Evolutionary conservation across 1,284 basidiomycete species (phyloP).

Genomic region (Tilletia indica): DNA sequence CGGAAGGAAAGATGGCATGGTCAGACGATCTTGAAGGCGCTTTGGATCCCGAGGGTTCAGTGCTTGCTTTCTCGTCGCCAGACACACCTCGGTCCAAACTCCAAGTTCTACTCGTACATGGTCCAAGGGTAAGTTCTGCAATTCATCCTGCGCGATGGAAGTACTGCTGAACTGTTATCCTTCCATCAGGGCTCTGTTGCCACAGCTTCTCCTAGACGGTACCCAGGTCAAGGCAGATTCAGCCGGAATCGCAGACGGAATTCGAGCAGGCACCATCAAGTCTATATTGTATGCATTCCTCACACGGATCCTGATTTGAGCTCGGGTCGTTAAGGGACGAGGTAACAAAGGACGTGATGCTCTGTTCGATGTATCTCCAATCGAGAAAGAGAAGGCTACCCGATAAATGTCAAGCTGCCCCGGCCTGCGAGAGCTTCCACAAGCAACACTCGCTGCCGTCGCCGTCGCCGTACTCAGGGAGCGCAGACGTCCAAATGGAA

Average conservation of each 20-base stretch:
- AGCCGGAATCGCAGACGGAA: constrained; percentile 33
- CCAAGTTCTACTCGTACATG: constrained; percentile 43
- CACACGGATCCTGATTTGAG: no score
- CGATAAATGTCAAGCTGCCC: no score
- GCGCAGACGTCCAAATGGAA: no score
- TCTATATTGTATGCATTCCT: not conserved
- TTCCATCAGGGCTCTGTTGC: constrained; percentile 30
- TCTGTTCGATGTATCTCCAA: no score
- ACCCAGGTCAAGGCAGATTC: constrained; percentile 31
- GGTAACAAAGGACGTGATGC: no score
- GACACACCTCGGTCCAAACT: constrained; percentile 22
- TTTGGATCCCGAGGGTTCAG: constrained; percentile 29
- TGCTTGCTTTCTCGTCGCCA: constrained; percentile 14
- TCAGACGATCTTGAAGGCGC: constrained; percentile 29
- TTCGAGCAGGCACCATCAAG: constrained; percentile 26
- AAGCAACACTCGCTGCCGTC: no score
- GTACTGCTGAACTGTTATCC: not conserved
- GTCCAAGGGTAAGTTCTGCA: constrained; percentile 21
- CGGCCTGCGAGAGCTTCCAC: no score
- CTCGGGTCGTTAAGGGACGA: no score
- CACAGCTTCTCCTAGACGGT: constrained; percentile 38
- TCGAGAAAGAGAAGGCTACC: no score
- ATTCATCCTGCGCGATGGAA: not conserved
- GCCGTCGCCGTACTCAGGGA: no score
- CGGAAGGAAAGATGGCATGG: constrained; percentile 27